Evolutionary conservation across 441 rosid genomes (phyloP), one percentile per base, ranked within the genome.

Genomic region (Adansonia rubrostipa): DNA sequence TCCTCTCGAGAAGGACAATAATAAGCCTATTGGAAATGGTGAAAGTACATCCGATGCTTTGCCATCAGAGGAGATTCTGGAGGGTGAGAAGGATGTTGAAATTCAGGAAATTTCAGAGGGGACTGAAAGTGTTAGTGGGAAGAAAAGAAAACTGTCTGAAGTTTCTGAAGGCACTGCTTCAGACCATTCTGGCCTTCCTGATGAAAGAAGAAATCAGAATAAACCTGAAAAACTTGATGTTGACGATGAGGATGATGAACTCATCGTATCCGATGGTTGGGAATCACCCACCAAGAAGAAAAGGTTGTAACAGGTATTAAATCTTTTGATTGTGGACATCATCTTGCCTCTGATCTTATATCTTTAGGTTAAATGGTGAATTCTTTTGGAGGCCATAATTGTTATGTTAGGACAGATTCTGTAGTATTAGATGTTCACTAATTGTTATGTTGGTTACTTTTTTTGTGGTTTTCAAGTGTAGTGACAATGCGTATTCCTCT

Each of bases 91-190:
- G 40, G 86, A 78, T 50, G 79, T 22, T 0, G 87, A 85, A 73
- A 78, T 80, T 40, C 84, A 81, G 17, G 88, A 84, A 72, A 77
- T 79, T 75, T 80, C 90, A 20, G 87, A 83, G n/a, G 88, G 71
- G 63, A 60, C 81, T 0, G 89, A 80, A 58, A 73, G 13, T 33
- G 61, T 68, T 80, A 58, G 81, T n/a, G 81, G 82, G 45, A 90
- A 86, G 89, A 94, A 93, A 88, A 89, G 98, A 80, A 94, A 87
- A 79, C 76, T 81, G 65, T 64, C 90, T 0, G 92, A 89, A 51
- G 47, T 19, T 47, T 78, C 80, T 0, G 14, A 82, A 19, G 76
- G 58, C 1, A 62, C 69, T 72, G 20, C 81, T 77, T 4, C 51
- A 64, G 86, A 78, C 70, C 73, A 9, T 13, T 74, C 88, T 8